Conservation (phyloP, 2,329 filamentous ascomycete species). For the Cordyceps cateniannulata region DNA sequence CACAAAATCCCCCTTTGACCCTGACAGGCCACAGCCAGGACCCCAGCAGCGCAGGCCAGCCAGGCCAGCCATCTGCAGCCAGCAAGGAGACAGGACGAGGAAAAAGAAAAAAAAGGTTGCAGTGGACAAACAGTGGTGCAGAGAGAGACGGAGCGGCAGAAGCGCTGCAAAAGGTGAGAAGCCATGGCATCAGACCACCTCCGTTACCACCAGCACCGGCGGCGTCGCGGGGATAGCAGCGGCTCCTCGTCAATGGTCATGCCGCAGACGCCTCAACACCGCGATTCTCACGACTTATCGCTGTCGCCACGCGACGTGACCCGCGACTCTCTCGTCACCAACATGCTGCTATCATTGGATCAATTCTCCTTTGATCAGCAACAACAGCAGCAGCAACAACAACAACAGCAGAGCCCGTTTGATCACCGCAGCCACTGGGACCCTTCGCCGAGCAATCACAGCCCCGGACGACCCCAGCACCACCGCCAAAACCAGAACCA, state of each 20-base stretch:
- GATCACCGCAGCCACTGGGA: conserved; percentile 15
- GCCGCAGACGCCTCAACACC: conserved; percentile 1
- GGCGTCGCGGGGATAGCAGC: background rate
- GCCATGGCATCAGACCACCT: background rate
- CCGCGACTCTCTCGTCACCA: conserved; percentile 87
- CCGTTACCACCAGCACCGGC: background rate
- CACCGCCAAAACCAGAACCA: conserved; percentile 20
- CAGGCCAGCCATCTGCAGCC: background rate
- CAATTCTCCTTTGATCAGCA: conserved; percentile 58
- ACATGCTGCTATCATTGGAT: conserved; percentile 91
- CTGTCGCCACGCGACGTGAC: conserved; percentile 69
- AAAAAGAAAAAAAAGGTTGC: background rate
- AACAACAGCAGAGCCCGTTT: conserved; percentile 10
- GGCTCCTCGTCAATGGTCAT: background rate
- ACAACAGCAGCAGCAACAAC: conserved; percentile 17
- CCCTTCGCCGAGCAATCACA: background rate
- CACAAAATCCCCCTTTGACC: conserved; percentile 5
- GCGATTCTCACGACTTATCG: conserved; percentile 80
- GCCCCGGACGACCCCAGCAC: conserved; percentile 19
- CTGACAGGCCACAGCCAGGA: background rate
- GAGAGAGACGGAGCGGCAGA: background rate
- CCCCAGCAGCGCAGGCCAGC: background rate
- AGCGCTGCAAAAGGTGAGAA: background rate
- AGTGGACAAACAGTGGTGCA: background rate
- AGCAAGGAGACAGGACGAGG: background rate